Conservation (phyloP, 108 stramenopile genomes). For the Stephanodiscus minutulus region DNA sequence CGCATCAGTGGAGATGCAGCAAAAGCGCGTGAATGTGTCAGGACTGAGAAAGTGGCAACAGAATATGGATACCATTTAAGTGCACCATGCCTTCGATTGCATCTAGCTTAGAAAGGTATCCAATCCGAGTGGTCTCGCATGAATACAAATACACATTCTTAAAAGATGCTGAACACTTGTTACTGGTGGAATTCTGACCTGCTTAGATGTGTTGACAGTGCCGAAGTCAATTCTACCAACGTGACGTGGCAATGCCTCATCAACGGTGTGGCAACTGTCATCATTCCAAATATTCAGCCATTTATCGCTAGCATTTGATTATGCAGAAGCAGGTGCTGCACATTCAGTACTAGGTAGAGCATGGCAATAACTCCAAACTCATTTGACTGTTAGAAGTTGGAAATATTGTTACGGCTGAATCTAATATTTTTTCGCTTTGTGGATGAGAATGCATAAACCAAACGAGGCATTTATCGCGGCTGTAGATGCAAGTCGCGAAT, state of each 20-base stretch:
- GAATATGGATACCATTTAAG: background rate
- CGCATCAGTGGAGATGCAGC: background rate
- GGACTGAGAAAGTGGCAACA: background rate
- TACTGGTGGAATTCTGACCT: background rate
- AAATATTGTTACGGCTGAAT: too few relatives aligned
- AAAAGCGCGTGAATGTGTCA: background rate
- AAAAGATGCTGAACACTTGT: background rate
- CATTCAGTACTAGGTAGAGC: too few relatives aligned
- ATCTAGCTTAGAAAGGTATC: background rate
- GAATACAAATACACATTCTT: background rate
- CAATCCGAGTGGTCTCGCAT: background rate
- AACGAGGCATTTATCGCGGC: too few relatives aligned
- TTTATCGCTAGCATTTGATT: background rate
- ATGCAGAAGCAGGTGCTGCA: background rate
- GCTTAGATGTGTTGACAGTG: background rate
- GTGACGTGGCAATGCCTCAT: background rate
- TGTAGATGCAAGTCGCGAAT: too few relatives aligned
- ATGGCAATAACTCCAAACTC: too few relatives aligned
- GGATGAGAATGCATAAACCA: too few relatives aligned
- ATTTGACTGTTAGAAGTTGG: too few relatives aligned
- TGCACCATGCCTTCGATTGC: background rate
- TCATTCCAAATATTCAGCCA: background rate
- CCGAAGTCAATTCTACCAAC: background rate
- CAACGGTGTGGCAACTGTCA: background rate
- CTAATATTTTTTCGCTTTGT: too few relatives aligned